These are phyloP conservation scores for Plasmopara halstedii DNA, from an alignment of 352 stramenopile species.

Conservation along the genomic window DNA sequence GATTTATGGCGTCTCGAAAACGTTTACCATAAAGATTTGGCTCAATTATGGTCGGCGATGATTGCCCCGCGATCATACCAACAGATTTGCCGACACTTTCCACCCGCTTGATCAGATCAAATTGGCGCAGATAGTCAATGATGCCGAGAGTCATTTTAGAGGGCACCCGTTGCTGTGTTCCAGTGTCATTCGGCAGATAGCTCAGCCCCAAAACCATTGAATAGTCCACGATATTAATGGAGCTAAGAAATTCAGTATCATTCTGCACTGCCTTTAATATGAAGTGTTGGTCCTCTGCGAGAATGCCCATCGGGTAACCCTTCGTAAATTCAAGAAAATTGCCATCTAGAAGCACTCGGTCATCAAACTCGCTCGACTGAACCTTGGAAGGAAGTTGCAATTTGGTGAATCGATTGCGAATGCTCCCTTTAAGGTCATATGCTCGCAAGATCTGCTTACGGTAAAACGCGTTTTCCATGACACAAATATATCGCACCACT, in stretches of 20 bases:
- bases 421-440: constrained; percentile 98
- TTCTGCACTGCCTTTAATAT: constrained; percentile 90
- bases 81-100: constrained; percentile 97
- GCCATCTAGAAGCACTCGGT: constrained; percentile 70
- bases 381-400: constrained; percentile 16
- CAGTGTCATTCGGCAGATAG: constrained; percentile 23
- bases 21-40: constrained; percentile 93
- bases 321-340: constrained; percentile 81
- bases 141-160: constrained; percentile 94
- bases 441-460: constrained; percentile 89
- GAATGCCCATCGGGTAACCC: constrained; percentile 64
- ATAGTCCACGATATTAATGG: constrained; percentile 99
- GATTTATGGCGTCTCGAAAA: constrained; percentile 92
- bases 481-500: constrained; percentile 87
- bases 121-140: constrained; percentile 99
- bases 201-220: constrained; percentile 95
- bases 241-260: constrained; percentile 95
- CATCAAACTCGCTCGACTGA: constrained; percentile 7
- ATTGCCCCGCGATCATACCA: constrained; percentile 97
- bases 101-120: constrained; percentile 98
- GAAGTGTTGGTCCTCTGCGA: constrained; percentile 63
- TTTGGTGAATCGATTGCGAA: constrained; percentile 90
- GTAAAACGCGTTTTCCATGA: constrained; percentile 97
- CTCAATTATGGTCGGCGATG: constrained; percentile 97
- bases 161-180: constrained; percentile 19